A percentile compares a stretch with the other conserved stretches of the same genome.
Evolutionary conservation across 2,329 filamentous ascomycete genomes (phyloP).

Genomic region (Fonsecaea pugnacius): DNA sequence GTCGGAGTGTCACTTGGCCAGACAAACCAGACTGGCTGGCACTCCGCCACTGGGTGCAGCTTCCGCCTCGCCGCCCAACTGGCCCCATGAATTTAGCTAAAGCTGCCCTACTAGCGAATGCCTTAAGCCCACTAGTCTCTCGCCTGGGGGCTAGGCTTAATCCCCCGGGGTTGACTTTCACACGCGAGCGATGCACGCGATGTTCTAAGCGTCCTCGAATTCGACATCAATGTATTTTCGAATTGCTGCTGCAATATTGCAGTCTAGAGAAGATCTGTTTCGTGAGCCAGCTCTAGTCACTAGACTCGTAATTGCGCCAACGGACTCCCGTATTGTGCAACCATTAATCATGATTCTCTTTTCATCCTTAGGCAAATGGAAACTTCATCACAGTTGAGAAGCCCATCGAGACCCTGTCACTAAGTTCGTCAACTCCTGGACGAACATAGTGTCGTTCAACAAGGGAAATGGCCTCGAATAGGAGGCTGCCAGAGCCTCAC

Average conservation of each 20-base stretch:
- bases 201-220: not conserved
- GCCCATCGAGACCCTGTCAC: not conserved
- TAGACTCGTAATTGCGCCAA: not conserved
- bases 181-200: not conserved
- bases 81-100: not conserved
- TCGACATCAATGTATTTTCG: not conserved
- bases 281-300: not conserved
- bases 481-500: not conserved
- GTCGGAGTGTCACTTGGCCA: constrained; percentile 2
- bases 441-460: not conserved
- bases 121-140: not conserved
- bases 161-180: not conserved
- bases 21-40: not conserved
- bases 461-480: not conserved
- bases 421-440: not conserved
- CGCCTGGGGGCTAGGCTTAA: not conserved
- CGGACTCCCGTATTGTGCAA: not conserved
- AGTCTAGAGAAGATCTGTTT: not conserved
- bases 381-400: not conserved
- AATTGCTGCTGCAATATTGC: not conserved
- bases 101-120: not conserved
- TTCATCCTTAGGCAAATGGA: not conserved
- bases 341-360: constrained; percentile 1
- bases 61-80: constrained; percentile 14
- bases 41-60: constrained; percentile 3